phyloP scores from a whole-genome alignment of 352 stramenopile genomes.

The Pythium grandisporangium region DNA sequence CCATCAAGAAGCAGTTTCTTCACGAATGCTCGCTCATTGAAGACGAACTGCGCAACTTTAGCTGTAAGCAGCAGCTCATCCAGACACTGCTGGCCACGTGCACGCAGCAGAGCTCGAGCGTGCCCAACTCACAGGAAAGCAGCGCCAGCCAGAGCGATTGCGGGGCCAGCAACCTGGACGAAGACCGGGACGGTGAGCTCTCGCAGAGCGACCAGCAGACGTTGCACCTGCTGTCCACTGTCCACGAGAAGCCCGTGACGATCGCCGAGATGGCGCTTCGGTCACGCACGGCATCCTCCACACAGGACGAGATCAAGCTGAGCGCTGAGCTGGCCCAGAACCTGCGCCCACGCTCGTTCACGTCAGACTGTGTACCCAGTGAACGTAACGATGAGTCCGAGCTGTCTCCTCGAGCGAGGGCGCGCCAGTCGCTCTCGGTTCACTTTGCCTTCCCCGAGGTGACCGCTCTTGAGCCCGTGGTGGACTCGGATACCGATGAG shows the following conservation, averaged over 20 bases:
- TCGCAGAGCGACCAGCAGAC: too few relatives aligned
- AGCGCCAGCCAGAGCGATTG: constrained; percentile 15
- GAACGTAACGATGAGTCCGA: constrained; percentile 1
- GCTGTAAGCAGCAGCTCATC: constrained; percentile 51
- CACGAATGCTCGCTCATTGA: constrained; percentile 24
- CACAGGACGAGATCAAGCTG: too few relatives aligned
- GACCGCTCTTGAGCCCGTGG: too few relatives aligned
- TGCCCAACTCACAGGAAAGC: constrained; percentile 22
- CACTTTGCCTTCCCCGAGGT: constrained; percentile 12
- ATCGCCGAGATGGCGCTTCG: too few relatives aligned
- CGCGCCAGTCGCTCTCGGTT: constrained; percentile 12
- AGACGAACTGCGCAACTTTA: constrained; percentile 32
- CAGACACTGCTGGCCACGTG: constrained; percentile 40
- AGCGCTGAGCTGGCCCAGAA: too few relatives aligned
- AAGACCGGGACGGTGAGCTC: not conserved
- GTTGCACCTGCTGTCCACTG: too few relatives aligned
- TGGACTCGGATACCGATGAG: too few relatives aligned
- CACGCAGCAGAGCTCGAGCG: constrained; percentile 16
- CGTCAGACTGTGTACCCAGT: constrained; percentile 7
- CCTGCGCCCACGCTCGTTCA: constrained; percentile 8
- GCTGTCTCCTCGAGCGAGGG: too few relatives aligned
- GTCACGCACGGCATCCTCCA: too few relatives aligned
- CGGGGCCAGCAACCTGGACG: constrained; percentile 7
- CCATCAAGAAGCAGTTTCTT: constrained; percentile 22
- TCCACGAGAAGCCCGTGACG: too few relatives aligned